A percentile compares a stretch with the other conserved stretches of the same genome.
Evolutionary conservation across 345 rosid genomes (phyloP).

Genomic region (Cardamine occulta): DNA sequence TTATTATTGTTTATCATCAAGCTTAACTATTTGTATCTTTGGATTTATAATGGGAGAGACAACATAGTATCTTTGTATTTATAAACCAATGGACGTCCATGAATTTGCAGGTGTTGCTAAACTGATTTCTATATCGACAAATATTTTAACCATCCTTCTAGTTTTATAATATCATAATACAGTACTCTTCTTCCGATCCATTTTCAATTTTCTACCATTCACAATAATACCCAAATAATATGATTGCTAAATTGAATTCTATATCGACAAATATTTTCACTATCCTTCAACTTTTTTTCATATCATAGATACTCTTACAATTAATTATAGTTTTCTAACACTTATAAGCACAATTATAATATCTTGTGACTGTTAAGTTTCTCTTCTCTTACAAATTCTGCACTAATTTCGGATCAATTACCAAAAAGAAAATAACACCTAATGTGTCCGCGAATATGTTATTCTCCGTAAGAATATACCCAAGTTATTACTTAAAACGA

Average conservation of each 20-base stretch:
- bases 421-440: slow-evolving; percentile 24
- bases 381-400: slow-evolving; percentile 7
- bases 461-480: slow-evolving; percentile 10
- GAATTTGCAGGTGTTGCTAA: background rate
- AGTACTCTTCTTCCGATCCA: too few species aligned
- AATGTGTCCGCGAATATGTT: slow-evolving; percentile 28
- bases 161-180: background rate
- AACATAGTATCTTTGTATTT: too few species aligned
- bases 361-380: slow-evolving; percentile 4
- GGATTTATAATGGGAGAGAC: background rate
- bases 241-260: background rate
- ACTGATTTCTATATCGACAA: background rate
- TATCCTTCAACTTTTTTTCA: background rate
- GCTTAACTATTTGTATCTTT: too few species aligned
- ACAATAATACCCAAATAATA: too few species aligned
- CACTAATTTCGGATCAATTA: slow-evolving; percentile 18
- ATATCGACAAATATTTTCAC: background rate
- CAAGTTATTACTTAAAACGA: slow-evolving; percentile 18
- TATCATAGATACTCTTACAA: background rate
- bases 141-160: background rate
- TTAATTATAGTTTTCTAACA: background rate
- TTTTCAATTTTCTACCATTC: too few species aligned
- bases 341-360: slow-evolving; percentile 3
- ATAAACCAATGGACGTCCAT: background rate
- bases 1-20: too few species aligned